Conservation (phyloP, 2,329 filamentous ascomycete species). For the Talaromyces sp. region DNA sequence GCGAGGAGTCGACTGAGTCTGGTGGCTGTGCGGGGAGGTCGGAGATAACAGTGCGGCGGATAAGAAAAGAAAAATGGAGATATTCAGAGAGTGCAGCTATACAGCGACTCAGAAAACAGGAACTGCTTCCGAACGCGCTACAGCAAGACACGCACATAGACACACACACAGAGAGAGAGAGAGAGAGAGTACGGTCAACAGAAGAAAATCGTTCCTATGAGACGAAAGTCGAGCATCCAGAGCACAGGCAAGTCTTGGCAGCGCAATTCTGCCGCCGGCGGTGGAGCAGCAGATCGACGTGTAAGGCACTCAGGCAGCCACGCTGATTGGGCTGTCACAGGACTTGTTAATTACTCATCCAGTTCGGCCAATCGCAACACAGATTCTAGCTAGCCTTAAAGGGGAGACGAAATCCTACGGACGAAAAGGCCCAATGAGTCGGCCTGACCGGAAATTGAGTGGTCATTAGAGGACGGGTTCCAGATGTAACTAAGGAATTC, state of each 20-base stretch:
- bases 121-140: not conserved
- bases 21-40: not conserved
- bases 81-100: not conserved
- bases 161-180: not conserved
- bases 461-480: not conserved
- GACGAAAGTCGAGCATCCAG: not conserved
- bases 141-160: not conserved
- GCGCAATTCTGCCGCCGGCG: not conserved
- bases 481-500: not conserved
- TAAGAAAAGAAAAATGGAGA: not conserved
- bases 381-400: no score
- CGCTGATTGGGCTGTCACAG: not conserved
- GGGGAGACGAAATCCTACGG: no score
- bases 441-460: no score
- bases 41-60: not conserved
- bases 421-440: no score
- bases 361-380: not conserved
- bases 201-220: no score
- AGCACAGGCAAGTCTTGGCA: not conserved
- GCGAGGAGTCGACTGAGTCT: not conserved
- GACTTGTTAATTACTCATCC: not conserved
- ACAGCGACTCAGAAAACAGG: not conserved
- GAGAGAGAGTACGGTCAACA: no score
- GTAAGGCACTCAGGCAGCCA: not conserved
- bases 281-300: not conserved